phyloP scores from a whole-genome alignment of 257 asterid genomes.

The Linaria vulgaris region DNA sequence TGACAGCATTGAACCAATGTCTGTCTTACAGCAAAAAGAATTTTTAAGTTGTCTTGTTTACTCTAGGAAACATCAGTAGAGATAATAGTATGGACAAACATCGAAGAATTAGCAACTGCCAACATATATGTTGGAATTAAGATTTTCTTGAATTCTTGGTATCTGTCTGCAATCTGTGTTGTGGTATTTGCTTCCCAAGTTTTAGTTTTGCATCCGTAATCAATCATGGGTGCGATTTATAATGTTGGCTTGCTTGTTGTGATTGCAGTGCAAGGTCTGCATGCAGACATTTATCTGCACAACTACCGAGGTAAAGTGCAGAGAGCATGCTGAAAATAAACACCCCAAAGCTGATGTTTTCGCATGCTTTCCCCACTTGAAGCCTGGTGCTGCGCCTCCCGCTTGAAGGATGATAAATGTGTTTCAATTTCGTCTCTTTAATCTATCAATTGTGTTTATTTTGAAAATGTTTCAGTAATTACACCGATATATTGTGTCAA shows the following conservation, averaged over 20 bases:
- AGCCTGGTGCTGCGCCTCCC: constrained; percentile 35
- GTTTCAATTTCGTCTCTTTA: constrained; percentile 16
- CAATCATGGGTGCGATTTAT: neutral
- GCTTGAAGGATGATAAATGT: constrained; percentile 8
- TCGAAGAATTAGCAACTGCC: too few relatives aligned
- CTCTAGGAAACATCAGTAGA: too few relatives aligned
- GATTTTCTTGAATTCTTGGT: neutral
- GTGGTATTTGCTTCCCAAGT: neutral
- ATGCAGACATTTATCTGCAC: constrained; percentile 78
- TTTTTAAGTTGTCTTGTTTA: too few relatives aligned
- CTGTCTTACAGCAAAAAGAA: too few relatives aligned
- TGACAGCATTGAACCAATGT: too few relatives aligned
- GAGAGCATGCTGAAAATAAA: constrained; percentile 67
- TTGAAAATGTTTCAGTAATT: constrained; percentile 29
- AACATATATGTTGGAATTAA: too few relatives aligned
- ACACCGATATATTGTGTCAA: constrained; percentile 25
- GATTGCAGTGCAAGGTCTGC: constrained; percentile 67
- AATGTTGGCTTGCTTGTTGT: neutral
- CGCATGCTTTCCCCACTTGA: constrained; percentile 59
- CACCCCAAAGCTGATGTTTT: constrained; percentile 56
- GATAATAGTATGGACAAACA: too few relatives aligned
- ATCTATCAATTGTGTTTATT: constrained; percentile 25
- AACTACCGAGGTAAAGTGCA: constrained; percentile 71
- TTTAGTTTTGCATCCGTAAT: neutral
- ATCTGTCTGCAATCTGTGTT: neutral